Evolutionary conservation across 306 rosid species (phyloP).

Genomic region (Pterocarpus santalinus): DNA sequence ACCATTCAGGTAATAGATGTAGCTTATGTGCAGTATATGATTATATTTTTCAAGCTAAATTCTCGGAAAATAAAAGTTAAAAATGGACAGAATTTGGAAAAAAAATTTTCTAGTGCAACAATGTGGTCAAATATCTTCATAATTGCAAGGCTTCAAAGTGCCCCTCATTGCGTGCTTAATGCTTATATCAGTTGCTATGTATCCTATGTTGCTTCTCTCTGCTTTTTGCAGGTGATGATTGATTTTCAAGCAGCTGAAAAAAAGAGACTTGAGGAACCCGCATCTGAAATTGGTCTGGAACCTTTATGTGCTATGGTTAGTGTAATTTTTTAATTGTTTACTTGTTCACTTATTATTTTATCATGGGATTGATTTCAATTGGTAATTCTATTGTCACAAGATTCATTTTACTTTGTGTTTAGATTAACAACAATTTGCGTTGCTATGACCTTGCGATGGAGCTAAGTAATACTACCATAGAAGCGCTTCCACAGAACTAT

Average conservation of each 20-base stretch:
- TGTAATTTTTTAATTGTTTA: slow-evolving; percentile 11
- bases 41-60: slow-evolving; percentile 6
- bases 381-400: slow-evolving; percentile 30
- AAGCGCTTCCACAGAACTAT: slow-evolving; percentile 92
- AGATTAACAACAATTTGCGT: slow-evolving; percentile 97
- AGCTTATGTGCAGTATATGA: slow-evolving; percentile 20
- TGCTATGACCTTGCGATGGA: slow-evolving; percentile 99
- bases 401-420: slow-evolving; percentile 42
- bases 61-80: slow-evolving; percentile 25
- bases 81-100: slow-evolving; percentile 25
- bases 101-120: slow-evolving; percentile 19
- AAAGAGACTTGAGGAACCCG: slow-evolving; percentile 88
- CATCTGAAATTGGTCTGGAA: slow-evolving; percentile 95
- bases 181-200: slow-evolving; percentile 32
- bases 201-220: slow-evolving; percentile 23
- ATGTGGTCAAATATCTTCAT: slow-evolving; percentile 33
- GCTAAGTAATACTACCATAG: slow-evolving; percentile 83
- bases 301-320: slow-evolving; percentile 96
- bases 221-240: slow-evolving; percentile 81
- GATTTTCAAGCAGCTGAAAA: slow-evolving; percentile 98
- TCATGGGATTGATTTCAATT: slow-evolving; percentile 35
- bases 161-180: slow-evolving; percentile 27
- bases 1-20: slow-evolving; percentile 81
- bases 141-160: background rate
- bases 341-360: slow-evolving; percentile 29